Evolutionary conservation across 1,139 yeast species (phyloP), one percentile per base, ranked within the genome.

Genomic region (Candida tropicalis): DNA sequence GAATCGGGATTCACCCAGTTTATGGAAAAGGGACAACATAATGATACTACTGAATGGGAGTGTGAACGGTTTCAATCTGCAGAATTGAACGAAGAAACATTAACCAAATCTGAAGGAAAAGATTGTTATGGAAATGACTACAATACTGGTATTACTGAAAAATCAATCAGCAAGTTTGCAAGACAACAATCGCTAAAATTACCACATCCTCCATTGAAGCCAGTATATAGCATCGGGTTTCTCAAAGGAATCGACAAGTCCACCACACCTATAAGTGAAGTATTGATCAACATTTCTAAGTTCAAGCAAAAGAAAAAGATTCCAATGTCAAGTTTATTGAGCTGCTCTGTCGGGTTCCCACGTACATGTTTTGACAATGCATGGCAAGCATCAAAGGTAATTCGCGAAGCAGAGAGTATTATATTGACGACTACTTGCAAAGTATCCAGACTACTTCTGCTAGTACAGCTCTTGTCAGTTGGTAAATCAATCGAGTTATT

Each of bases 391-490:
- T 42, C 36, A 39, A 45, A 37, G 42, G 45, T 10, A 35, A 51
- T 40, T 28, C 48, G 22, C 37, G 54, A 37, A 40, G 54, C 43
- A 47, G 54, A 38, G 51, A 52, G 26, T 40, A 44, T 11, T 38
- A 47, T 49, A 38, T 45, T 39, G 41, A 49, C 11, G 35, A 40
- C 41, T 8, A 32, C 12, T 11, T 40, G 28, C 44, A 46, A 20
- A 38, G 45, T 10, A 3, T 38, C 22, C 46, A 46, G 10, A 53
- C 48, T 28, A 24, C 54, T 7, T 38, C 59, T 9, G 45, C 22
- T 54, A 5, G 38, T 57, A 8, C 49, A 38, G 57, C 51, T 55
- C 13, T 35, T 37, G 42, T 54, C 46, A 5, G 42, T 58, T 35
- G 58, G 58, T 2, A 44, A 44, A 10, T 45, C 48, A 11, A 20